Base-by-base conservation (phyloP, 257 asterid genomes). In the Nicotiana knightiana region DNA sequence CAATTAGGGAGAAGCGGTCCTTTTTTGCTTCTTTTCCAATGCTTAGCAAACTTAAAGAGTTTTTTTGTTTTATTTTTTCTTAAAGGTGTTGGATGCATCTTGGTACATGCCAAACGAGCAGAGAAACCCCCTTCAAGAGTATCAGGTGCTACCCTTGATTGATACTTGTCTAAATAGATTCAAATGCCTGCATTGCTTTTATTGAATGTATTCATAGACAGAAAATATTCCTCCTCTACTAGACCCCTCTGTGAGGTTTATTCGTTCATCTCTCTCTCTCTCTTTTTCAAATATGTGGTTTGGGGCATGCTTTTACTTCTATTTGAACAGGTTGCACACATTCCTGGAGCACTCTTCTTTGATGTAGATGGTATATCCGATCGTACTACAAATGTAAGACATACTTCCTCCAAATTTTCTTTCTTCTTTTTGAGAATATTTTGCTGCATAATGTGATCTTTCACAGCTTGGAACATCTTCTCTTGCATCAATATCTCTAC, bases 71-170 rank as follows among this genome's bases (percentile, higher is more conserved):
- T 46, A 58, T 54, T 61, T 68, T 68, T 79, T 67, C 76, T 80
- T 79, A 77, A 84, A 94, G 99, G 97, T 96, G 86, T 79, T 96
- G 92, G 99, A 96, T 86, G 98, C 98, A 59, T 96, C 99, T 62
- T 96, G 99, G 99, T 96, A 96, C 87, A 96, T 96, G 99, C 98
- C 98, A 80, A 91, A 94, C 86, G 98, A 96, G 86, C 96, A 94
- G 89, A 92, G 98, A 88, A 93, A 96, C 81, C 98, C 99, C 48
- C 92, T 94, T 87, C 98, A 96, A 87, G 99, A 96, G 87, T 94
- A 94, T 88, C 97, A 96, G 98, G 98, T 94, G 84, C 57, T 77
- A 62, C 46, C 33, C 35, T 53, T 84, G 21, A 78, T 24, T 71
- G 3, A 54, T 57, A 54, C 79, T 55, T 35, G 67, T 77, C 54